Base-by-base conservation (phyloP, 2,329 filamentous ascomycete genomes). In the Trichoderma lentiforme region DNA sequence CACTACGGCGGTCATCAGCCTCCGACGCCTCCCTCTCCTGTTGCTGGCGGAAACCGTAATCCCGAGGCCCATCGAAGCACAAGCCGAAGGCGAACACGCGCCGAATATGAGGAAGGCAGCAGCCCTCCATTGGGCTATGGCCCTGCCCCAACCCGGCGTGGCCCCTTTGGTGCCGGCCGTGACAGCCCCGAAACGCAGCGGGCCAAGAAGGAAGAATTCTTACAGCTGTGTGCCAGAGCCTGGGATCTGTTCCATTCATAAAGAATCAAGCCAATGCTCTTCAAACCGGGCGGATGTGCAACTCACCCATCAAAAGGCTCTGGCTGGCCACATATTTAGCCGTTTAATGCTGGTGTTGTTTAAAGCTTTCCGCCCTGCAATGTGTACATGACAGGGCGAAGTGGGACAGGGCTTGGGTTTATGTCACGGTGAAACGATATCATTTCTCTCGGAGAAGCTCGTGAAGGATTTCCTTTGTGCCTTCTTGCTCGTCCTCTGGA, bases 241-340 rank as follows among this genome's bases (percentile, higher is more conserved):
- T 99, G 96, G 96, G 96, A 99, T 83, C 83, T 99, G 32, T 97
- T 98, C 82, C 96, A 98, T 84, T 97, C 94, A 74, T 98, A 84
- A 89, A 70, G 47, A n/a, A 36, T 47, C 6, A 18, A 36, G 18
- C 43, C 28, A 43, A 43, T 43, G 15, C 39, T 64, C 28, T 32
- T 64, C 26, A 26, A 58, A 2, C 32, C 21, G 24, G 32, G 15
- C 51, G 24, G 9, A 12, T n/a, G 39, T 39, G 43, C 51, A 39
- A 39, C 26, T 47, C 32, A 53, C 32, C 32, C 30, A 34, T 57
- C 32, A 57, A 67, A 67, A 21, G 32, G 24, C 9, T 24, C 51
- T 61, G 57, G 34, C 57, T 61, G 57, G 34, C 39, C 47, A 21
- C 67, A 18, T 39, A 15, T 24, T 34, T 21, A 57, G 47, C 21